Percentiles rank a stretch among this genome's conserved stretches.
Conservation (phyloP, 768 basidiomycete genomes). For the Auriculariales sp. region DNA sequence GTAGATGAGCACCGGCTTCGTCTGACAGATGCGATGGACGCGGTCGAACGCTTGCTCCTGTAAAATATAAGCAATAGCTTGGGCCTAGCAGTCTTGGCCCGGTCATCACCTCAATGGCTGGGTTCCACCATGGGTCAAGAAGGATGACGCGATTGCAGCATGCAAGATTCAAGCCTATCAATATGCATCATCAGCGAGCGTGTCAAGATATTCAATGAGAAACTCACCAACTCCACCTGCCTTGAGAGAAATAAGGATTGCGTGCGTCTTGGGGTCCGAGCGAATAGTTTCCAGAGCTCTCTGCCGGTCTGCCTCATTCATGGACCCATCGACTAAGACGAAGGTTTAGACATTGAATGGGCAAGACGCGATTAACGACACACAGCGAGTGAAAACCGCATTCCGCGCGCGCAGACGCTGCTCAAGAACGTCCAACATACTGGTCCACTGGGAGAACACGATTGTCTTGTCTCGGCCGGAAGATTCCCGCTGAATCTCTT, state of each 20-base stretch:
- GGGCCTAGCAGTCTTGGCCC: too few relatives aligned
- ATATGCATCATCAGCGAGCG: too few relatives aligned
- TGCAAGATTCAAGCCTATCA: conserved; percentile 77
- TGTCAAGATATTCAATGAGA: too few relatives aligned
- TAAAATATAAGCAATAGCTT: too few relatives aligned
- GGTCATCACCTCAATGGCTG: conserved; percentile 75
- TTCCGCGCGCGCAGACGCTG: conserved; percentile 78
- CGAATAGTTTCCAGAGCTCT: conserved; percentile 60
- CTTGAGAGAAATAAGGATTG: conserved; percentile 94
- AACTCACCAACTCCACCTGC: too few relatives aligned
- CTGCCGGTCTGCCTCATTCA: conserved; percentile 66
- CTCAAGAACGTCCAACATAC: conserved; percentile 69
- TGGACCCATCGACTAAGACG: conserved; percentile 83
- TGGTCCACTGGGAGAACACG: conserved; percentile 88
- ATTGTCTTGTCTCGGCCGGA: conserved; percentile 76
- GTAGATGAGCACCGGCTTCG: conserved; percentile 71
- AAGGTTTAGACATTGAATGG: not conserved
- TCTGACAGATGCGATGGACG: conserved; percentile 82
- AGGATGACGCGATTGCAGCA: conserved; percentile 91
- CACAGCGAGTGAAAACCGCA: conserved; percentile 79
- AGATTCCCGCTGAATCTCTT: conserved; percentile 43
- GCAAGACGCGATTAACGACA: conserved; percentile 23
- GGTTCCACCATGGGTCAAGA: conserved; percentile 93
- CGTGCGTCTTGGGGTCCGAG: conserved; percentile 36
- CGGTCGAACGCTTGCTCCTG: conserved; percentile 93